Evolutionary conservation across 2,329 filamentous ascomycete genomes (phyloP), one percentile per base, ranked within the genome.

Genomic region (Chaetomiaceae sp.): DNA sequence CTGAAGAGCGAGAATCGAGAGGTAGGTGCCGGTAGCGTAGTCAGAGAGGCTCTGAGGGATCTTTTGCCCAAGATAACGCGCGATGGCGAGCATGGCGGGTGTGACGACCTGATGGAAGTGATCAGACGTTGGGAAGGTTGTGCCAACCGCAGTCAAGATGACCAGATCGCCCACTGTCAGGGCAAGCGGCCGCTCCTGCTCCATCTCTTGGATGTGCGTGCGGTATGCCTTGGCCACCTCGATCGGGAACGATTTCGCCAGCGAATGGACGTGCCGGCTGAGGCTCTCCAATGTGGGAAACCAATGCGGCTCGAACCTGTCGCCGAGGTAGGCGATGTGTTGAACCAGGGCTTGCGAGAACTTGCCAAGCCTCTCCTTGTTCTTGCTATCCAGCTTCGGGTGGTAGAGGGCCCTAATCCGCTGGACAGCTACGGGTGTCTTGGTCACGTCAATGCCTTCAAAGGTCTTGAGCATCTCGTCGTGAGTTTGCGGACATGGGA

Each of bases 41-140:
- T 94, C 88, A 7, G 78, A 72, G 4, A 89, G 70, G 7, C 73
- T 76, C 39, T 81, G 76, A 0, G 90, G 84, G 0, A 85, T 77
- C 52, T 84, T 89, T 62, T 96, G 84, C 1, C 87, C 89, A 23
- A 99, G 78, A 70, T 88, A 96, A 51, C 89, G 83, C 12, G 81
- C 82, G 70, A 97, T 89, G n/a, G 85, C 81, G 5, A 96, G 82
- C 71, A 90, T 87, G 0, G 92, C 88, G 2, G 94, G 94, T 1
- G 94, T 99, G 37, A 90, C 87, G 33, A 97, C 89, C 63, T 94
- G 87, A 65, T 99, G 94, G 71, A 97, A 99, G 71, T 97, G 91
- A 70, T 99, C 94, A 0, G 91, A 96, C 0, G 94, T 96, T 4
- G 94, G 91, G 65, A 95, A 99, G 49, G 95, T 88, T 2, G 84